These are phyloP conservation scores for Blastomyces parvus DNA, from an alignment of 2,329 filamentous ascomycete species.

Conservation along the genomic window DNA sequence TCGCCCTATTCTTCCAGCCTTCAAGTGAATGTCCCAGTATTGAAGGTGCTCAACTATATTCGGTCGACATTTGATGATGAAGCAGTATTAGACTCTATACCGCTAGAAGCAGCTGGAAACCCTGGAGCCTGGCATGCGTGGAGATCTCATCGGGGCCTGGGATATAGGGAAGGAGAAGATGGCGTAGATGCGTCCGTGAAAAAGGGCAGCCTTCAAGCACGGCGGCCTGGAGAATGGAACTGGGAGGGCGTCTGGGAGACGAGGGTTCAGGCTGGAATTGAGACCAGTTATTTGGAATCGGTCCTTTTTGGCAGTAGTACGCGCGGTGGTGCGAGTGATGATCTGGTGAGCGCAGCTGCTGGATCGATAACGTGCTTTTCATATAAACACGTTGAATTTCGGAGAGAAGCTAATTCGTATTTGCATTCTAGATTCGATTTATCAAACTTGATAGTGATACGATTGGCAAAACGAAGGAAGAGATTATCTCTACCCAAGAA, in stretches of 20 bases:
- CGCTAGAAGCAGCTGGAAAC: slow-evolving; percentile 75
- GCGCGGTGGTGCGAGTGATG: slow-evolving; percentile 47
- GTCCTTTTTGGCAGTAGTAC: slow-evolving; percentile 62
- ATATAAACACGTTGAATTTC: not conserved
- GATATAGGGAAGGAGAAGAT: slow-evolving; percentile 17
- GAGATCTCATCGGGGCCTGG: slow-evolving; percentile 56
- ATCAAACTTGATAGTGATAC: slow-evolving; percentile 28
- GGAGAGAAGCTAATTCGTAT: slow-evolving; percentile 5
- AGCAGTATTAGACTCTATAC: slow-evolving; percentile 64
- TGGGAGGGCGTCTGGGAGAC: slow-evolving; percentile 98
- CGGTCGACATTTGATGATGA: slow-evolving; percentile 72
- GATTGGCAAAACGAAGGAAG: slow-evolving; percentile 28
- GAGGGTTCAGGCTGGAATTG: slow-evolving; percentile 69
- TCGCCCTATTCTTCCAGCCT: slow-evolving; percentile 10
- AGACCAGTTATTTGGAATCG: slow-evolving; percentile 66
- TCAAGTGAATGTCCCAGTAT: slow-evolving; percentile 43
- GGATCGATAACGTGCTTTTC: not conserved
- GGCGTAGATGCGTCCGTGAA: slow-evolving; percentile 24
- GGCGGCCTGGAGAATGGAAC: slow-evolving; percentile 79
- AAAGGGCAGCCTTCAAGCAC: slow-evolving; percentile 38
- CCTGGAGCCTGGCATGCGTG: slow-evolving; percentile 91
- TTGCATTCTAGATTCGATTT: slow-evolving; percentile 30
- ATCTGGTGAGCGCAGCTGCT: slow-evolving; percentile 52
- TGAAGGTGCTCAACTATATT: slow-evolving; percentile 69
- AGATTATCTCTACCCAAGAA: slow-evolving; percentile 24